A percentile compares a stretch with the other conserved stretches of the same genome.
phyloP scores from a whole-genome alignment of 1,284 basidiomycete species.

The Peniophora sp. region DNA sequence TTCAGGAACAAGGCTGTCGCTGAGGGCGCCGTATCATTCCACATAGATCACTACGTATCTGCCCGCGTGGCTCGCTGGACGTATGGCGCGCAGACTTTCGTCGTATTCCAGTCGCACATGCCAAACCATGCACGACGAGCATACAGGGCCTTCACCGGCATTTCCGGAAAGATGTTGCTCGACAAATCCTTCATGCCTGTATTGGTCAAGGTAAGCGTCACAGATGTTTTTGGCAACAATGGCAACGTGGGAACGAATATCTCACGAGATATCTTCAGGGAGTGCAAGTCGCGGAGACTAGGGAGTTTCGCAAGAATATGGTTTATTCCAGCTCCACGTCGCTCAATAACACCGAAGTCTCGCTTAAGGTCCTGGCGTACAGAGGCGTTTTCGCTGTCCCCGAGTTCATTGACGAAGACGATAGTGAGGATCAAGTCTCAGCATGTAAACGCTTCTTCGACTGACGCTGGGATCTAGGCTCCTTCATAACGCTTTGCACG shows the following conservation, averaged over 20 bases:
- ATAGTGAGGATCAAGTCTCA: background rate
- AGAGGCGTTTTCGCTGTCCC: background rate
- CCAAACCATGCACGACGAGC: background rate
- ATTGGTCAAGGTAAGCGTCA: background rate
- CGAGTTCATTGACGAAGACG: conserved; percentile 1
- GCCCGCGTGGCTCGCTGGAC: background rate
- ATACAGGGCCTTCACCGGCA: background rate
- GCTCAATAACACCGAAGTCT: background rate
- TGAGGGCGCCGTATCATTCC: background rate
- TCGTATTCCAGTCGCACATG: background rate
- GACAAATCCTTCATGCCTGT: background rate
- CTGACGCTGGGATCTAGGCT: background rate
- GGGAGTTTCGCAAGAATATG: conserved; percentile 21
- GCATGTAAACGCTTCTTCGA: background rate
- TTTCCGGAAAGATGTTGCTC: background rate
- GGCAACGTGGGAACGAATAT: too few relatives aligned
- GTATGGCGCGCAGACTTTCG: background rate
- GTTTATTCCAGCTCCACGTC: background rate
- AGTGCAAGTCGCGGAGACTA: conserved; percentile 22
- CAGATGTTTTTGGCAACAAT: too few relatives aligned
- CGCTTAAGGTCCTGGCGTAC: background rate
- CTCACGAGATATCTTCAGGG: conserved; percentile 15
- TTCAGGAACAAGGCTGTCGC: background rate
- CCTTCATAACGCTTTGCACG: background rate
- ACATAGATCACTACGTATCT: background rate